Evolutionary conservation across 192 early-diverging fungal genomes (phyloP).

Genomic region (Backusella liffmaniae): DNA sequence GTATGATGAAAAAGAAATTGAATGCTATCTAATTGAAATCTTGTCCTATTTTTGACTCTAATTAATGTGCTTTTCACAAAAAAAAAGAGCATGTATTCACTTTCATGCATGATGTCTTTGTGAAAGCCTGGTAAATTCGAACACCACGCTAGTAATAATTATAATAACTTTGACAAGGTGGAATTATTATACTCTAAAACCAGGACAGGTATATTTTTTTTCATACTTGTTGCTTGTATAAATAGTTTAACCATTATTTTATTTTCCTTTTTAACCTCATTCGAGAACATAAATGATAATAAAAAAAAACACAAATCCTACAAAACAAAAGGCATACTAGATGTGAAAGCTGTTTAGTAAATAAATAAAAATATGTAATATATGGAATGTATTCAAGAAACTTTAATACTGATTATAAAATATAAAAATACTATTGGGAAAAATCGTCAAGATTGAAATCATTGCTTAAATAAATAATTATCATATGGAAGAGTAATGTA

Average conservation of each 20-base stretch:
- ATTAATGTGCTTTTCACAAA: not conserved
- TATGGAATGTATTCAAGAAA: not conserved
- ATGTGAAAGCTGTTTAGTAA: not conserved
- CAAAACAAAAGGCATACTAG: not conserved
- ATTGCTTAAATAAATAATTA: not conserved
- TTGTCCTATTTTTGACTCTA: not conserved
- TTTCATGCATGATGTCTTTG: not conserved
- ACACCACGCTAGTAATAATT: not conserved
- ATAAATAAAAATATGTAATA: not conserved
- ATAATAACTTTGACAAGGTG: not conserved
- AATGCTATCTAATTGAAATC: not conserved
- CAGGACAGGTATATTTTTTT: not conserved
- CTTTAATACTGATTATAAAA: not conserved
- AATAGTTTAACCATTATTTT: not conserved
- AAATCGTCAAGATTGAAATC: not conserved
- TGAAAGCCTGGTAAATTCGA: conserved; percentile 2
- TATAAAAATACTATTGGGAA: not conserved
- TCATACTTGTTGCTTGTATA: not conserved
- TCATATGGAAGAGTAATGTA: not conserved
- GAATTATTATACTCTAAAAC: not conserved
- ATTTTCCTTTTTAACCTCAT: not conserved
- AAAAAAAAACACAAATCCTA: not conserved
- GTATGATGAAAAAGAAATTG: not conserved
- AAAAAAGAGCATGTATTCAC: not conserved
- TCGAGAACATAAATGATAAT: not conserved